Base-by-base conservation (phyloP, 1,284 basidiomycete species). In the Anthracocystis setariae region DNA sequence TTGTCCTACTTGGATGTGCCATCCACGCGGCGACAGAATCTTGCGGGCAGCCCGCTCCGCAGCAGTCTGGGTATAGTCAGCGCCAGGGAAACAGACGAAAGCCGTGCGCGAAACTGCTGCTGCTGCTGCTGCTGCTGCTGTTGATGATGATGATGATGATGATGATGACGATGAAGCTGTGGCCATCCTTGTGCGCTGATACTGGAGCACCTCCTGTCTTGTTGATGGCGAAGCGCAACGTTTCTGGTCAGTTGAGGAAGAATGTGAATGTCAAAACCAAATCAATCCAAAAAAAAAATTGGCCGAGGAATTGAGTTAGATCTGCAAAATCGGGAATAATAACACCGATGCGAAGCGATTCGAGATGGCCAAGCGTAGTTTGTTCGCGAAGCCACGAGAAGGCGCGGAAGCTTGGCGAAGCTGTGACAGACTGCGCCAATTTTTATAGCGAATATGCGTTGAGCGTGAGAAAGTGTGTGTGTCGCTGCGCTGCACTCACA, bases 1-100 rank as follows among this genome's bases (percentile, higher is more conserved):
- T n/a, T 50, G 33, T 18, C 58, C 73, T 7, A 70, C 58, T 10
- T 51, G 37, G 33, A 80, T 35, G 5, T 39, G 33, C 79, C 80
- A 81, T 7, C 69, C 71, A 18, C 20, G 35, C 21, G 70, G 49
- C 1, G 42, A 25, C 5, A 82, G 64, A 25, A 77, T 66, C 8
- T 46, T 48, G 13, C 44, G 23, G 0, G 74, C 65, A 17, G 78
- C 79, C 35, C 47, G 33, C 10, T 61, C 24, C 5, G 78, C 81
- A 9, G 72, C 68, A 9, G 24, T 23, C 23, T 81, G 76, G n/a
- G 81, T 82, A 43, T 82, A 82, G 12, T 61, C 56, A 3, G 81
- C 81, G 12, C 74, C 78, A 2, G 80, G 78, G 33, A 81, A 82
- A 18, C 53, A 70, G 12, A 82, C 55, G 32, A 60, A 75, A 12